Conservation (phyloP, 169 alveolate genomes). For the Amoebophrya sp. region DNA sequence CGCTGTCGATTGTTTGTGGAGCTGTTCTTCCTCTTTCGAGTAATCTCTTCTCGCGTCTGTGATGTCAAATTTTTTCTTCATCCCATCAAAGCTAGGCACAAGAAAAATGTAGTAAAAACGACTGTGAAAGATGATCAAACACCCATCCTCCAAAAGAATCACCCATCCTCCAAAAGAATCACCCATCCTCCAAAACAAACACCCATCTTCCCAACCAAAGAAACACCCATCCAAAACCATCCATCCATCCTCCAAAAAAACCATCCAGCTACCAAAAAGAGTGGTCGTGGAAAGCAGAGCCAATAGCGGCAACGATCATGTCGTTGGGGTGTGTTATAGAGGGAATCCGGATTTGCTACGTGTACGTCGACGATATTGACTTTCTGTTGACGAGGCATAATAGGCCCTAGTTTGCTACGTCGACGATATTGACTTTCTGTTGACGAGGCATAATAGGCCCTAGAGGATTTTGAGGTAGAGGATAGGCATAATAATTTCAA, state of each 20-base stretch:
- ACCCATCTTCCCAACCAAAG: too few species aligned
- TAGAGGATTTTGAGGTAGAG: too few species aligned
- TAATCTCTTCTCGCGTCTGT: too few species aligned
- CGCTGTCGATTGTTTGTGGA: too few species aligned
- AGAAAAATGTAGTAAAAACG: neutral
- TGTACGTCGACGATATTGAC: neutral
- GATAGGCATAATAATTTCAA: too few species aligned
- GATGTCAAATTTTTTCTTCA: neutral
- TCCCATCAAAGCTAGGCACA: neutral
- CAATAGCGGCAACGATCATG: neutral
- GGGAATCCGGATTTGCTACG: neutral
- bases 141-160: neutral
- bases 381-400: neutral
- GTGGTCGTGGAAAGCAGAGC: constrained; percentile 32
- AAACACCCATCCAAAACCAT: too few species aligned
- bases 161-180: neutral
- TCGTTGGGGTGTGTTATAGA: neutral
- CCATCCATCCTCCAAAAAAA: too few species aligned
- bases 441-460: too few species aligned
- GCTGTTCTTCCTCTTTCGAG: too few species aligned
- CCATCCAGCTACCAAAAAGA: constrained; percentile 2
- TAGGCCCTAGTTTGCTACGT: neutral
- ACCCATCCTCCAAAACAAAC: neutral
- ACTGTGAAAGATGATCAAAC: neutral
- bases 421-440: too few species aligned